phyloP scores from a whole-genome alignment of 2,329 filamentous ascomycete genomes.

The Esteya vermicola region DNA sequence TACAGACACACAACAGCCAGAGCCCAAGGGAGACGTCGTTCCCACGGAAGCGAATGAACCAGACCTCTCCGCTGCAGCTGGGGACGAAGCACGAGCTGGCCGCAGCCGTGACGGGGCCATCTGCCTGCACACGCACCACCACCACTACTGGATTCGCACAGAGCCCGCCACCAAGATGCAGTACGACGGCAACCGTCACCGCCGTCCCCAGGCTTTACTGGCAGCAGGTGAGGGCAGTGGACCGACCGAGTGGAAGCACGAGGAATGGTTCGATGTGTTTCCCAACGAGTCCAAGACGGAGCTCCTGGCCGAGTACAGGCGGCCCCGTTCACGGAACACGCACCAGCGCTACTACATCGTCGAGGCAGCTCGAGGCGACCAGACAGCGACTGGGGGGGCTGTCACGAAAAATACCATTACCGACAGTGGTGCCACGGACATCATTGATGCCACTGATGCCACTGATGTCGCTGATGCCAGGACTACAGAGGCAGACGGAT shows the following conservation, averaged over 20 bases:
- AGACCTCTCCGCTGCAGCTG: neutral
- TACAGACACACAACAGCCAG: neutral
- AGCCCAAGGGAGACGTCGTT: neutral
- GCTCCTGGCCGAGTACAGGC: conserved; percentile 14
- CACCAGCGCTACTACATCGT: conserved; percentile 11
- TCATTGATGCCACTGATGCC: too few species aligned
- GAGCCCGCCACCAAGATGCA: conserved; percentile 9
- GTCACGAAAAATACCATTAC: conserved; percentile 1
- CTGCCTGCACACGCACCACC: conserved; percentile 45
- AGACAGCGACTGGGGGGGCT: conserved; percentile 6
- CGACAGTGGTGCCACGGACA: neutral
- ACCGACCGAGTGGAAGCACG: conserved; percentile 4
- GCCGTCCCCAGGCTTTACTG: too few species aligned
- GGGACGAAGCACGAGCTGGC: neutral
- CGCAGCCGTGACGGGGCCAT: conserved; percentile 14
- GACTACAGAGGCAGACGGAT: conserved; percentile 61
- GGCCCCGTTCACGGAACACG: conserved; percentile 12
- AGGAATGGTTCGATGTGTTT: conserved; percentile 9
- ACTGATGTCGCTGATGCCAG: too few species aligned
- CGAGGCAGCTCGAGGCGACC: conserved; percentile 7
- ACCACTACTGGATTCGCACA: conserved; percentile 41
- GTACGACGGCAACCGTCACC: too few species aligned
- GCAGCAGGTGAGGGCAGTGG: neutral
- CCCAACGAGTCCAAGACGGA: conserved; percentile 15
- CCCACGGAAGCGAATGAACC: neutral